Evolutionary conservation across 2,329 filamentous ascomycete genomes (phyloP).

Genomic region (Penicillium sp.): DNA sequence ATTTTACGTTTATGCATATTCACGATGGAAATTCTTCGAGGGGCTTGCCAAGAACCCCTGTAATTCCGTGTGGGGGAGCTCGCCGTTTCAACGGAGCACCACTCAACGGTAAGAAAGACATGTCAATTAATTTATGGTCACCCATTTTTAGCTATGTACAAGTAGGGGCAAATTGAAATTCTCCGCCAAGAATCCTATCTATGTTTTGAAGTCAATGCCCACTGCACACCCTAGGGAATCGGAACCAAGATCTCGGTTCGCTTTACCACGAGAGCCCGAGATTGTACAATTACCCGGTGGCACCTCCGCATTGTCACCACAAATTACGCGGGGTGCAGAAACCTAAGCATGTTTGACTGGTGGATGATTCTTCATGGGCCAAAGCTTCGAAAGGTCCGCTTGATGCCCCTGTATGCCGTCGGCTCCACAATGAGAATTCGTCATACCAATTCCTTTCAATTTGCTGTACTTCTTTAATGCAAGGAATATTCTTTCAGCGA

Average conservation of each 20-base stretch:
- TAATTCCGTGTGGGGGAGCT: constrained; percentile 14
- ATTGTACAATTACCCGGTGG: no score
- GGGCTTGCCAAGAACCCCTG: constrained; percentile 13
- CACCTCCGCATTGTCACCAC: neutral
- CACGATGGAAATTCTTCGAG: neutral
- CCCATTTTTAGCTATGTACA: neutral
- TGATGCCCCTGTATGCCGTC: no score
- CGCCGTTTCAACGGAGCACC: constrained; percentile 11
- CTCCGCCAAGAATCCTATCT: neutral
- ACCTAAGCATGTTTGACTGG: neutral
- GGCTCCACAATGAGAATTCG: no score
- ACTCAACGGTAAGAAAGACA: neutral
- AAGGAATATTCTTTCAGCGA: no score
- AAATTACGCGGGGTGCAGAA: neutral
- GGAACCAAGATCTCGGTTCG: no score
- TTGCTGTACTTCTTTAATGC: no score
- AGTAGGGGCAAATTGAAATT: neutral
- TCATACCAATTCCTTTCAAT: no score
- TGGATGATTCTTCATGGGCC: constrained; percentile 4
- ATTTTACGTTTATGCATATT: neutral
- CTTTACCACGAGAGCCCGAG: neutral
- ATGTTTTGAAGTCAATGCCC: neutral
- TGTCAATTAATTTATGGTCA: neutral
- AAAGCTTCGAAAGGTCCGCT: no score
- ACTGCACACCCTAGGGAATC: no score